These are phyloP conservation scores for Syzygium malaccense DNA, from an alignment of 441 rosid genomes.

Conservation along the genomic window DNA sequence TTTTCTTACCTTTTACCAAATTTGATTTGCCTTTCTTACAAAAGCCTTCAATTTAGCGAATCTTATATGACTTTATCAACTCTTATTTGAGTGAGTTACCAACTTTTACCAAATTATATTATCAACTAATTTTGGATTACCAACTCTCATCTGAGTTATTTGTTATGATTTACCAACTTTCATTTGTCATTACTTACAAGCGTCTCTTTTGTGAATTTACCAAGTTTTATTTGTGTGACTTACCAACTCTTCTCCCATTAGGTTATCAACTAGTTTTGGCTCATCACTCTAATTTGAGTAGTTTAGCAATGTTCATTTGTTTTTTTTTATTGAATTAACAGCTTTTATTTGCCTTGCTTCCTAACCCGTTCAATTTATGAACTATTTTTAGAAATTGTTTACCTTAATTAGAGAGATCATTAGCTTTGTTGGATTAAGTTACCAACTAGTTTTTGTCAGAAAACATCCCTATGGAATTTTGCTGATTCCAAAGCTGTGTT, in stretches of 20 bases:
- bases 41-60: background rate
- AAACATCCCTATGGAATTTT: no score
- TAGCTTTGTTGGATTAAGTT: background rate
- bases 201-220: background rate
- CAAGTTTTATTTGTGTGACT: background rate
- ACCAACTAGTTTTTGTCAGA: background rate
- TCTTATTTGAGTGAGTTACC: no score
- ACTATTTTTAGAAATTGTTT: background rate
- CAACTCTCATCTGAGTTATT: background rate
- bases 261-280: background rate
- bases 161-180: background rate
- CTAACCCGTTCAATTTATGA: background rate
- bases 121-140: no score
- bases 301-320: background rate
- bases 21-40: background rate
- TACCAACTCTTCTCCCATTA: background rate
- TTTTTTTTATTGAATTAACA: background rate
- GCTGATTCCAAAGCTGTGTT: no score
- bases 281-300: background rate
- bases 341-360: background rate
- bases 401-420: background rate
- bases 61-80: no score
- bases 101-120: no score
- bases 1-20: background rate
- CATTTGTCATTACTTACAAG: background rate